A percentile compares a stretch with the other conserved stretches of the same genome.
Conservation (phyloP, 805 yeast genomes). For the Candida ulmi region DNA sequence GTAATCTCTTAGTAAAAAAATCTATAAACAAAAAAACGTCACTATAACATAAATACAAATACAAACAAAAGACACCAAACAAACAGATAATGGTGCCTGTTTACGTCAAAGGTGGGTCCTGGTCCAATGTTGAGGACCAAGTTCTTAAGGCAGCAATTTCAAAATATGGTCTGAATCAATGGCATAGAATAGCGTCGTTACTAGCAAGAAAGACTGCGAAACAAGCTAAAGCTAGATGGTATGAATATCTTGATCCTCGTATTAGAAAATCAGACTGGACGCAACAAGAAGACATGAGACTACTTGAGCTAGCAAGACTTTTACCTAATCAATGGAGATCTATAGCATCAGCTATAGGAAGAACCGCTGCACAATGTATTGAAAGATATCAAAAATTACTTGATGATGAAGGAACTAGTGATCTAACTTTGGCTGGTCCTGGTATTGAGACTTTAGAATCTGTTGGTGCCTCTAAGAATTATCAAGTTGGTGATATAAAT, state of each 20-base stretch:
- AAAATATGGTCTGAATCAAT: constrained; percentile 89
- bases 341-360: constrained; percentile 71
- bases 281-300: constrained; percentile 66
- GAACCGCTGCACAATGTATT: constrained; percentile 83
- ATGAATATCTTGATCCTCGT: constrained; percentile 76
- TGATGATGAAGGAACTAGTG: constrained; percentile 34
- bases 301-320: constrained; percentile 58
- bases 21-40: background rate
- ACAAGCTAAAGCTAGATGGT: constrained; percentile 93
- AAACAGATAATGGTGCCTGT: constrained; percentile 58
- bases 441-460: constrained; percentile 42
- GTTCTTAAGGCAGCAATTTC: constrained; percentile 85
- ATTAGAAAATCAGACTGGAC: constrained; percentile 66
- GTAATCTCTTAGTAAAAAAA: no score
- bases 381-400: constrained; percentile 76
- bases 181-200: constrained; percentile 89
- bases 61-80: background rate
- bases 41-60: background rate
- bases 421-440: constrained; percentile 41
- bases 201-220: constrained; percentile 80
- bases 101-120: constrained; percentile 81
- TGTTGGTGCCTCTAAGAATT: constrained; percentile 29
- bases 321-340: constrained; percentile 95
- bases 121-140: constrained; percentile 86
- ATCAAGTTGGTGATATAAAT: constrained; percentile 52